phyloP scores from a whole-genome alignment of 495 filamentous ascomycete genomes.

The Penicillium pulvis region DNA sequence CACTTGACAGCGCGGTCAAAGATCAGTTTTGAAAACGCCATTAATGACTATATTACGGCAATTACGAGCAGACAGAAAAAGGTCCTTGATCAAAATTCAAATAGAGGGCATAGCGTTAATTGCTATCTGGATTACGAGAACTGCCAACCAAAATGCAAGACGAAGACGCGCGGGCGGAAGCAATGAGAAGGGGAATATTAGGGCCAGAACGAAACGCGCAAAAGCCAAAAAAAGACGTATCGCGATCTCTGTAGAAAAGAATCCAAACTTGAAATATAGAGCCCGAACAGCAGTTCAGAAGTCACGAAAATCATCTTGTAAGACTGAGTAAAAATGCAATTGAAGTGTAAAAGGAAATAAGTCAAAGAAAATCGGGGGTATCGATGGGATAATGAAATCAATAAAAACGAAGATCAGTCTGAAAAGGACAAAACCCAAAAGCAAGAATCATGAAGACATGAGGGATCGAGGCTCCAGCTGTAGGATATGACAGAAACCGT shows the following conservation, averaged over 20 bases:
- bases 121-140: not conserved
- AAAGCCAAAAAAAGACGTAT: not conserved
- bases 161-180: not conserved
- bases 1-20: too few relatives aligned
- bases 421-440: not conserved
- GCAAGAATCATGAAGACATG: slow-evolving; percentile 1
- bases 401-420: not conserved
- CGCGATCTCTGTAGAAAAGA: not conserved
- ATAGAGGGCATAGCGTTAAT: not conserved
- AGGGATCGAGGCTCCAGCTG: slow-evolving; percentile 2
- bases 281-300: slow-evolving; percentile 1
- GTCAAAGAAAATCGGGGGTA: slow-evolving; percentile 5
- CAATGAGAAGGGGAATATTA: not conserved
- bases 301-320: not conserved
- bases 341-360: not conserved
- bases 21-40: too few relatives aligned
- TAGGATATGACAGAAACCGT: not conserved
- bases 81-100: not conserved
- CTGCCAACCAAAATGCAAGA: slow-evolving; percentile 3
- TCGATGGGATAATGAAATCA: slow-evolving; percentile 8
- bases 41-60: too few relatives aligned
- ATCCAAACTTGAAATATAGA: not conserved
- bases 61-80: not conserved
- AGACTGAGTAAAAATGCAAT: not conserved
- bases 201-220: not conserved